Percentiles rank a stretch among this genome's conserved stretches.
Evolutionary conservation across 2,329 filamentous ascomycete genomes (phyloP).

Genomic region (Annulohypoxylon truncatum): DNA sequence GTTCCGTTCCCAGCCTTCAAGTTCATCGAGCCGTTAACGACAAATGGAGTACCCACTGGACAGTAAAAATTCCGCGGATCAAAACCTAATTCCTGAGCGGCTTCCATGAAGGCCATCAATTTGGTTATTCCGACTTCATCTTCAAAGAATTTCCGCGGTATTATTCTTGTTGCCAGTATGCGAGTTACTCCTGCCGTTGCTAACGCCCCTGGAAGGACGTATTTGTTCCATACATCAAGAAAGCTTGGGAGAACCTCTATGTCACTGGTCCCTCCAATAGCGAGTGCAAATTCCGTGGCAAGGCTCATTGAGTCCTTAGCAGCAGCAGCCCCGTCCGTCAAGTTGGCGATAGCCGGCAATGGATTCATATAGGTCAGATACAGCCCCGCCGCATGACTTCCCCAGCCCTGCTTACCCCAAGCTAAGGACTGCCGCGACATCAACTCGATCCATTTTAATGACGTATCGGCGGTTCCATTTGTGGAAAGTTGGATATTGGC

Average conservation of each 20-base stretch:
- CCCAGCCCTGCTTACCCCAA: slow-evolving; percentile 44
- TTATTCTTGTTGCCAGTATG: slow-evolving; percentile 35
- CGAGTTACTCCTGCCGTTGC: slow-evolving; percentile 32
- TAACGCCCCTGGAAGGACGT: slow-evolving; percentile 31
- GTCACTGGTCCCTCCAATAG: slow-evolving; percentile 36
- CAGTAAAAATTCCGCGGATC: slow-evolving; percentile 39
- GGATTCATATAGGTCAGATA: slow-evolving; percentile 44
- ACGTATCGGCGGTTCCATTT: slow-evolving; percentile 44
- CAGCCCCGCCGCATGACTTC: slow-evolving; percentile 39
- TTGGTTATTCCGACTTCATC: slow-evolving; percentile 34
- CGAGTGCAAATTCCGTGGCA: slow-evolving; percentile 35
- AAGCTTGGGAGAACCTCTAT: slow-evolving; percentile 41
- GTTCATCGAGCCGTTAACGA: slow-evolving; percentile 10
- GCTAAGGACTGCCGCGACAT: slow-evolving; percentile 35
- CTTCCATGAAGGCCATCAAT: slow-evolving; percentile 27
- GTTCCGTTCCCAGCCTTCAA: not conserved
- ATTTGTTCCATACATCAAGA: slow-evolving; percentile 42
- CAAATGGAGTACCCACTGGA: slow-evolving; percentile 39
- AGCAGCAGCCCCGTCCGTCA: slow-evolving; percentile 28
- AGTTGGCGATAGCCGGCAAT: slow-evolving; percentile 32
- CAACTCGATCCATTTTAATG: slow-evolving; percentile 48
- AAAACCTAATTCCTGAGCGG: slow-evolving; percentile 20
- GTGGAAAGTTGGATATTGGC: slow-evolving; percentile 44
- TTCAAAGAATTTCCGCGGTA: slow-evolving; percentile 36
- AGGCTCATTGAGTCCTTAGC: slow-evolving; percentile 35